These are phyloP conservation scores for Fusarium scirpi DNA, from an alignment of 2,329 filamentous ascomycete species.

Conservation along the genomic window DNA sequence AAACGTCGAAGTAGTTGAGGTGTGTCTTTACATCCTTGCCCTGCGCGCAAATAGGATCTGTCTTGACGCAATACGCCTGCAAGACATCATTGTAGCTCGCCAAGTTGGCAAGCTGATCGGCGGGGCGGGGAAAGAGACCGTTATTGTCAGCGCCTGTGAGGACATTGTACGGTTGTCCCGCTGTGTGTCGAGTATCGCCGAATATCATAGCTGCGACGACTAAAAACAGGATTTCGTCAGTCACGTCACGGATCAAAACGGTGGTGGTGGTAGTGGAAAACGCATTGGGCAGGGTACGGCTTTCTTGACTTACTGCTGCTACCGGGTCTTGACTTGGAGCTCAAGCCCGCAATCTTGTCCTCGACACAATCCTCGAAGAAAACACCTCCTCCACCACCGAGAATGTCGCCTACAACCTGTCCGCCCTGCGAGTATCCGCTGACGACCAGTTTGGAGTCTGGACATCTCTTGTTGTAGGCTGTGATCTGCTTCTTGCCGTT, in stretches of 20 bases:
- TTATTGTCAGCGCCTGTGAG: slow-evolving; percentile 8
- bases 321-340: not conserved
- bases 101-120: slow-evolving; percentile 15
- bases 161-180: slow-evolving; percentile 13
- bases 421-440: slow-evolving; percentile 22
- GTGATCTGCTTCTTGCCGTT: slow-evolving; percentile 28
- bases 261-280: not conserved
- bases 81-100: slow-evolving; percentile 13
- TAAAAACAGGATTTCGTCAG: not conserved
- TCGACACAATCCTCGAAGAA: slow-evolving; percentile 23
- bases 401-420: slow-evolving; percentile 22
- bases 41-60: slow-evolving; percentile 17
- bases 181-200: slow-evolving; percentile 21
- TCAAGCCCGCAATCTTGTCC: slow-evolving; percentile 2
- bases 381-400: slow-evolving; percentile 23
- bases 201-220: slow-evolving; percentile 20
- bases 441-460: slow-evolving; percentile 18
- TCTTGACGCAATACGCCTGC: slow-evolving; percentile 12
- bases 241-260: not conserved
- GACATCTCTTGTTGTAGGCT: slow-evolving; percentile 20
- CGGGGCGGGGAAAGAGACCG: slow-evolving; percentile 14
- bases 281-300: not conserved
- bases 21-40: slow-evolving; percentile 12
- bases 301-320: slow-evolving; percentile 10
- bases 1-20: slow-evolving; percentile 23